Evolutionary conservation across 2,329 filamentous ascomycete species (phyloP), one percentile per base, ranked within the genome.

Genomic region (Clonostachys rosea): DNA sequence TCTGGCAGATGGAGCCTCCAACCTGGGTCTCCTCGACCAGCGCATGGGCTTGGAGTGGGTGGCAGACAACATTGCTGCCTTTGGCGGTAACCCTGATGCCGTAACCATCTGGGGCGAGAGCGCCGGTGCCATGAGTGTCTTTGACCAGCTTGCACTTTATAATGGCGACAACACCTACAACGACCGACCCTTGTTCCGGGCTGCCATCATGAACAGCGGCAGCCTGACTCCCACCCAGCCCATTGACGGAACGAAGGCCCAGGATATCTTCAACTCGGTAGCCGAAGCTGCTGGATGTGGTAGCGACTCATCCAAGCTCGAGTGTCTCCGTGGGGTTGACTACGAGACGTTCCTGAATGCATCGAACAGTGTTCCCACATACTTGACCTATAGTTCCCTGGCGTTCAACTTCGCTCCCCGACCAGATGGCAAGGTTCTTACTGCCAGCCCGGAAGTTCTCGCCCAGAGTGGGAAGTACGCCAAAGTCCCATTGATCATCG

Each of bases 61-160:
- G 0, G 74, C 78, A 5, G 79, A 84, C 50, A 83, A 86, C 54
- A 84, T 87, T 48, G 75, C 68, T 0, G 67, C 74, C 1, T 88
- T 87, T 58, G 84, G 84, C 3, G 84, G 84, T 3, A 82, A 87
- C 54, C 79, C 83, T 0, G 64, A 68, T 6, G 81, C 79, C 51
- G 81, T 86, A 5, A 86, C 82, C 0, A 79, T 86, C 44, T 85
- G 78, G 76, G 83, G 84, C 5, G 77, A 86, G 57, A 75, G 70
- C 1, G 77, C 79, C 0, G 78, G 79, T 2, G 63, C 74, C 2
- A 83, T 86, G 45, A 84, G 80, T 0, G 80, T 83, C 2, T 71
- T 79, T 42, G 75, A 84, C 52, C 84, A 87, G 44, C 81, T 83
- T 69, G 60, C 75, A 3, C 60, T 86, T 40, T 83, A 84, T 51